phyloP scores from a whole-genome alignment of 164 flowering plant genomes.

The Tinospora cordifolia region DNA sequence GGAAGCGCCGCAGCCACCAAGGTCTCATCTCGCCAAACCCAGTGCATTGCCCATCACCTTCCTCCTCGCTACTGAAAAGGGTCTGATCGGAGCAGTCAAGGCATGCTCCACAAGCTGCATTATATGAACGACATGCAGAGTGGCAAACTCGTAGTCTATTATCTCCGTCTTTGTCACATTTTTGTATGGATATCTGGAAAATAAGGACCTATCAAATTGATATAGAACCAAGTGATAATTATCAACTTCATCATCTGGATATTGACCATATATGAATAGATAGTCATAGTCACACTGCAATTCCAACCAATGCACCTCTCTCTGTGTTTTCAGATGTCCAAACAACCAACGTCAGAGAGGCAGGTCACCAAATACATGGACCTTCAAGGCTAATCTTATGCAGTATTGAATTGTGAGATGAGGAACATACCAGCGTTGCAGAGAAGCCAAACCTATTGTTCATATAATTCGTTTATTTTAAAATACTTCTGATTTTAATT shows the following conservation, averaged over 20 bases:
- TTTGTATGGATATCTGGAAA: conserved; percentile 92
- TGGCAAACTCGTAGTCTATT: conserved; percentile 91
- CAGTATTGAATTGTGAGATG: no score
- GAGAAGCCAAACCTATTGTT: no score
- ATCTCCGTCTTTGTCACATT: conserved; percentile 88
- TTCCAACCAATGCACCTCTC: not conserved
- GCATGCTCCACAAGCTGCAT: conserved; percentile 86
- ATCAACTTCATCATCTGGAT: not conserved
- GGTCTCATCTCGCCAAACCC: conserved; percentile 58
- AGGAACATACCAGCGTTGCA: no score
- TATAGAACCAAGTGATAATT: not conserved
- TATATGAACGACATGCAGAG: conserved; percentile 87
- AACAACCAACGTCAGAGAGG: no score
- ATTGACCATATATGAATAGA: no score
- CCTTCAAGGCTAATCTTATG: no score
- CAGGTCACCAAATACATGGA: no score
- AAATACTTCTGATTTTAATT: no score
- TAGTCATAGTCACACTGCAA: not conserved
- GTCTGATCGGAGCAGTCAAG: conserved; percentile 97
- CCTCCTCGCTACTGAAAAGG: conserved; percentile 74
- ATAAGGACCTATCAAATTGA: not conserved
- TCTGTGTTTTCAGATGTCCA: no score
- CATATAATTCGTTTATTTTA: no score
- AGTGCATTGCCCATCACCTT: conserved; percentile 80
- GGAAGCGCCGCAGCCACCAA: conserved; percentile 51